Conservation (phyloP, 2,329 filamentous ascomycete species). For the Curvularia lunata region DNA sequence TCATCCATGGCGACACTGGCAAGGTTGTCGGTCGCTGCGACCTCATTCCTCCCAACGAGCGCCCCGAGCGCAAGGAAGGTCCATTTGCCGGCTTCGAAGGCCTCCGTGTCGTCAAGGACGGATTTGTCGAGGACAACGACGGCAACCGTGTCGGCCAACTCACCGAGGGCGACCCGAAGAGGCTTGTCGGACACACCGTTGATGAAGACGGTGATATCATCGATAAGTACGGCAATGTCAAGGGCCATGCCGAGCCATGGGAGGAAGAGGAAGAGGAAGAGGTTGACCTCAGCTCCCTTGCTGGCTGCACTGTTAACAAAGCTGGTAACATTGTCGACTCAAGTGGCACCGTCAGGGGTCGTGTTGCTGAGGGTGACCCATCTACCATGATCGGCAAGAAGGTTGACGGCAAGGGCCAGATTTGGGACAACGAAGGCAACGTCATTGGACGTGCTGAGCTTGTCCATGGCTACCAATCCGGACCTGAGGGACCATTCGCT, state of each 20-base stretch:
- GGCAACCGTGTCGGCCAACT: constrained; percentile 77
- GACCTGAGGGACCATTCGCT: constrained; percentile 64
- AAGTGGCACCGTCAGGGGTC: constrained; percentile 64
- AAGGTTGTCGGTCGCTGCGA: constrained; percentile 64
- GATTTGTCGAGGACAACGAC: constrained; percentile 77
- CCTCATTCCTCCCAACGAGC: constrained; percentile 63
- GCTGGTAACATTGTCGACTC: constrained; percentile 66
- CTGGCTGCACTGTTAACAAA: constrained; percentile 69
- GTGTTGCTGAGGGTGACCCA: constrained; percentile 63
- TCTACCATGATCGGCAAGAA: constrained; percentile 65
- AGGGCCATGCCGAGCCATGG: constrained; percentile 65
- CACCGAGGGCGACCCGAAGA: constrained; percentile 72
- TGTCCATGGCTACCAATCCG: constrained; percentile 57
- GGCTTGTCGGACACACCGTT: constrained; percentile 73
- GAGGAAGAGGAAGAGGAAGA: constrained; percentile 57
- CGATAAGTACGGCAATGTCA: constrained; percentile 73
- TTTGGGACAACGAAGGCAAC: constrained; percentile 68
- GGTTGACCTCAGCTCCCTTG: constrained; percentile 65
- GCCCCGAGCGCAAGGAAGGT: constrained; percentile 64
- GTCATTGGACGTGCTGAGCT: constrained; percentile 66
- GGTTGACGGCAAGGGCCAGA: constrained; percentile 67
- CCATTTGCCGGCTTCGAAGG: constrained; percentile 71
- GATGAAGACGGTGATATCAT: constrained; percentile 84
- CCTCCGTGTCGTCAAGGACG: constrained; percentile 71
- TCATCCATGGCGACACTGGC: constrained; percentile 62